A percentile compares a stretch with the other conserved stretches of the same genome.
Evolutionary conservation across 2,329 filamentous ascomycete species (phyloP).

Genomic region (Paecilomyces formosus): DNA sequence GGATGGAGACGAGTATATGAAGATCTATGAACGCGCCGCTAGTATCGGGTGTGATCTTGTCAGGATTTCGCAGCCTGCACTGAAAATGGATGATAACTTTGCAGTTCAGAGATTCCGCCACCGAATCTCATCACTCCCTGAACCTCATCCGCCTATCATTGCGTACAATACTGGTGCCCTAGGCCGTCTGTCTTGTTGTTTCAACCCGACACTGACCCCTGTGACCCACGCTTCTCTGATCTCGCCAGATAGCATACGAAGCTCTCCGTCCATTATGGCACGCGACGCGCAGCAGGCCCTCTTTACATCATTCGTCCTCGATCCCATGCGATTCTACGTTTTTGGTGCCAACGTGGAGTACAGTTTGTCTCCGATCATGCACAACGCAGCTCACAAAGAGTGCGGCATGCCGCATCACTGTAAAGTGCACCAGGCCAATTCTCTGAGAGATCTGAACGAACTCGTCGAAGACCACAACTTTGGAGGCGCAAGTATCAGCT

Average conservation of each 20-base stretch:
- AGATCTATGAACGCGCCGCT: slow-evolving; percentile 52
- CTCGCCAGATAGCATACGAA: slow-evolving; percentile 32
- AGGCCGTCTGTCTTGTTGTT: slow-evolving; percentile 58
- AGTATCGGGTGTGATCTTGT: slow-evolving; percentile 55
- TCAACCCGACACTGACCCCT: slow-evolving; percentile 58
- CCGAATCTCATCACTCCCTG: slow-evolving; percentile 37
- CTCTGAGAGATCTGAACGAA: slow-evolving; percentile 55
- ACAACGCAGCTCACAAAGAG: slow-evolving; percentile 60
- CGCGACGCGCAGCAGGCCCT: slow-evolving; percentile 58
- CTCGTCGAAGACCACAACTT: slow-evolving; percentile 60
- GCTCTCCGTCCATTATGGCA: slow-evolving; percentile 51
- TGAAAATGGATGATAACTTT: slow-evolving; percentile 55
- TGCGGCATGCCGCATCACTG: slow-evolving; percentile 65
- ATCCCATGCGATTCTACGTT: slow-evolving; percentile 65
- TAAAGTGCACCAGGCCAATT: slow-evolving; percentile 54
- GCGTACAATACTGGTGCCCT: slow-evolving; percentile 58
- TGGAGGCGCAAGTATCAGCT: slow-evolving; percentile 63
- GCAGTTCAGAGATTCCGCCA: slow-evolving; percentile 51
- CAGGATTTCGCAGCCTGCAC: slow-evolving; percentile 52
- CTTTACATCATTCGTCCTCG: slow-evolving; percentile 59
- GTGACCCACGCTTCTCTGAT: slow-evolving; percentile 48
- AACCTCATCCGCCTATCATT: slow-evolving; percentile 47
- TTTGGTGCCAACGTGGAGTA: slow-evolving; percentile 66
- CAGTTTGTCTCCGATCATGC: slow-evolving; percentile 71
- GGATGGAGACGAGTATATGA: slow-evolving; percentile 49